These are phyloP conservation scores for Salvia rosmarinus DNA, from an alignment of 257 asterid species.

Conservation along the genomic window DNA sequence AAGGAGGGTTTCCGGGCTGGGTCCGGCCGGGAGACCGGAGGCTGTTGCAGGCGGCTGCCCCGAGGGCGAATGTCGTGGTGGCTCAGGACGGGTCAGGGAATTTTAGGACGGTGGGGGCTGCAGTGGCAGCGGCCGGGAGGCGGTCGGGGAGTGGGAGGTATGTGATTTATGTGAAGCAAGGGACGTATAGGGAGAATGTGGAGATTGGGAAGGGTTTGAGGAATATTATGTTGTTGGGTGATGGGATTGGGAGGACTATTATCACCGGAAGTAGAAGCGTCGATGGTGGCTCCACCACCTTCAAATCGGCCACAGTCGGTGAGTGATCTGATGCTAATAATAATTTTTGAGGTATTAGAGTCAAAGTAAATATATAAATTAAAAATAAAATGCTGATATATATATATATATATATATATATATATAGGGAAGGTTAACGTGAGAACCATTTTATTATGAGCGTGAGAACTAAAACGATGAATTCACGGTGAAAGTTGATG, in stretches of 20 bases:
- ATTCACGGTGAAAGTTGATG: too few species aligned
- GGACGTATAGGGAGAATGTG: conserved; percentile 75
- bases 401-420: too few species aligned
- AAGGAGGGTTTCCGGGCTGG: conserved; percentile 71
- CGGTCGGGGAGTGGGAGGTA: conserved; percentile 54
- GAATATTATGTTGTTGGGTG: conserved; percentile 82
- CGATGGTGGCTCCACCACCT: conserved; percentile 80
- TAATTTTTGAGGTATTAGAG: too few species aligned
- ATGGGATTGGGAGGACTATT: conserved; percentile 85
- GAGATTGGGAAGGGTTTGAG: conserved; percentile 51
- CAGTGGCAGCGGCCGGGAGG: conserved; percentile 54
- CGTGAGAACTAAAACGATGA: too few species aligned
- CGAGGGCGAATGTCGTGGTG: conserved; percentile 56
- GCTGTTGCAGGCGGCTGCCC: conserved; percentile 52
- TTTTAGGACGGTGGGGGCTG: conserved; percentile 57
- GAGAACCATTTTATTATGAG: too few species aligned
- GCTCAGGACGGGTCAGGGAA: conserved; percentile 77
- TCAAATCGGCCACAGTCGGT: conserved; percentile 85
- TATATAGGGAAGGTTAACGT: too few species aligned
- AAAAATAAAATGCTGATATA: too few species aligned
- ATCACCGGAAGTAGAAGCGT: conserved; percentile 84
- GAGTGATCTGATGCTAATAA: conserved; percentile 26
- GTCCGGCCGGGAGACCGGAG: conserved; percentile 61
- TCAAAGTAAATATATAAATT: too few species aligned
- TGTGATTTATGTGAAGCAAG: conserved; percentile 74